A percentile compares a stretch with the other conserved stretches of the same genome.
Evolutionary conservation across 225 moss, liverwort and hornwort species (phyloP).

Genomic region (Asterella californica): DNA sequence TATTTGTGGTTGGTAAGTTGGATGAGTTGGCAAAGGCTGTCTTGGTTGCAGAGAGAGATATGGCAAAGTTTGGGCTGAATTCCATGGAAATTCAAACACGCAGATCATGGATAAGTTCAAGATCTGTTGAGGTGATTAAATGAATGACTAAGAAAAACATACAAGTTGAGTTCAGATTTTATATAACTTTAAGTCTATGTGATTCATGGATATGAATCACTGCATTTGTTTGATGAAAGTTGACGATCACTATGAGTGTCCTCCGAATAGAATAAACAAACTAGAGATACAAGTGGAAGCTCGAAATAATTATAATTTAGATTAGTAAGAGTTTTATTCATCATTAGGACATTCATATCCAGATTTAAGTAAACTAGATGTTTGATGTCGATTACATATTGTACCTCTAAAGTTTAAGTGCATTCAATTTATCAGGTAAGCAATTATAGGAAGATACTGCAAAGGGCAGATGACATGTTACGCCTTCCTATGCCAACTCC

Average conservation of each 20-base stretch:
- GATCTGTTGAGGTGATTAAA: slow-evolving; percentile 53
- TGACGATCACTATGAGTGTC: too few species aligned
- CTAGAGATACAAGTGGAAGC: too few species aligned
- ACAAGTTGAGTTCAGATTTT: too few species aligned
- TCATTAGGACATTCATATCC: too few species aligned
- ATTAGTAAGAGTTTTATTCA: too few species aligned
- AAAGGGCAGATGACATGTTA: slow-evolving; percentile 35
- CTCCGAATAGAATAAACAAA: too few species aligned
- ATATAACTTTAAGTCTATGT: too few species aligned
- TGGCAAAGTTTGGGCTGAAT: slow-evolving; percentile 71
- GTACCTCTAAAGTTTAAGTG: background rate
- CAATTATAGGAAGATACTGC: slow-evolving; percentile 32
- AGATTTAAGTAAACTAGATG: too few species aligned
- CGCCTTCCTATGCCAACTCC: slow-evolving; percentile 32
- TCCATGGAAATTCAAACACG: slow-evolving; percentile 67
- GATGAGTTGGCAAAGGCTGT: slow-evolving; percentile 89
- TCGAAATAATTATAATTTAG: too few species aligned
- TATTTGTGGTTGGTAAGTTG: slow-evolving; percentile 43
- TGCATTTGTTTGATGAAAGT: too few species aligned
- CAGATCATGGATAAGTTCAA: slow-evolving; percentile 71
- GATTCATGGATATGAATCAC: too few species aligned
- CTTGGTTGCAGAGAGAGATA: slow-evolving; percentile 80
- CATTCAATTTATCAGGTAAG: slow-evolving; percentile 25
- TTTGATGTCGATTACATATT: too few species aligned
- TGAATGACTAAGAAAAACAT: background rate